phyloP scores from a whole-genome alignment of 164 flowering plant species.

The Nelumbo lutea region DNA sequence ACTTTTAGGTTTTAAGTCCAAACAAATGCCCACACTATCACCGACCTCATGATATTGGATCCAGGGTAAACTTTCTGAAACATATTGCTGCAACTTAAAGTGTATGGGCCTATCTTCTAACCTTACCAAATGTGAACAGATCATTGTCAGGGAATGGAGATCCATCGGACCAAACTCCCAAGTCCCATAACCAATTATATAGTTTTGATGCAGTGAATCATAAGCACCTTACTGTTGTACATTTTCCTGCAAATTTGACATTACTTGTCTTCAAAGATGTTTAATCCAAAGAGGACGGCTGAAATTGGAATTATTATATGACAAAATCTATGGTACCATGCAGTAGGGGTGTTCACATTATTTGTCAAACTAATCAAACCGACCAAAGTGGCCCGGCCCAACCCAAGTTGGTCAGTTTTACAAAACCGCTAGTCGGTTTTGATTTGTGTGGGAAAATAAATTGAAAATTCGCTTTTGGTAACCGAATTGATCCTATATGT shows the following conservation, averaged over 20 bases:
- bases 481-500: no score
- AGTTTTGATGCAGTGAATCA: slow-evolving; percentile 32
- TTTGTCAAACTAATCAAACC: no score
- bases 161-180: slow-evolving; percentile 49
- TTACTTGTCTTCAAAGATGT: neutral
- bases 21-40: slow-evolving; percentile 30
- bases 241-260: slow-evolving; percentile 11
- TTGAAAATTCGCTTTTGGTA: no score
- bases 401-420: no score
- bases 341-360: no score
- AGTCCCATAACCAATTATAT: slow-evolving; percentile 27
- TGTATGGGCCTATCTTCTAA: slow-evolving; percentile 33
- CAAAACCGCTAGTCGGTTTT: no score
- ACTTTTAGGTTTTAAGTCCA: slow-evolving; percentile 10
- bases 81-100: slow-evolving; percentile 19
- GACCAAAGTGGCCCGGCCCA: no score
- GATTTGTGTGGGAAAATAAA: no score
- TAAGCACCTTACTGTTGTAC: slow-evolving; percentile 24
- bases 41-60: slow-evolving; percentile 30
- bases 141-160: slow-evolving; percentile 36
- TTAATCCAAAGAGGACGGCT: no score
- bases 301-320: no score
- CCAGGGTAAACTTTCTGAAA: slow-evolving; percentile 37
- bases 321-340: no score
- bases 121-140: slow-evolving; percentile 50